Percentiles rank a stretch among this genome's conserved stretches.
Evolutionary conservation across 257 asterid species (phyloP).

Genomic region (Solanum ossicruentum): DNA sequence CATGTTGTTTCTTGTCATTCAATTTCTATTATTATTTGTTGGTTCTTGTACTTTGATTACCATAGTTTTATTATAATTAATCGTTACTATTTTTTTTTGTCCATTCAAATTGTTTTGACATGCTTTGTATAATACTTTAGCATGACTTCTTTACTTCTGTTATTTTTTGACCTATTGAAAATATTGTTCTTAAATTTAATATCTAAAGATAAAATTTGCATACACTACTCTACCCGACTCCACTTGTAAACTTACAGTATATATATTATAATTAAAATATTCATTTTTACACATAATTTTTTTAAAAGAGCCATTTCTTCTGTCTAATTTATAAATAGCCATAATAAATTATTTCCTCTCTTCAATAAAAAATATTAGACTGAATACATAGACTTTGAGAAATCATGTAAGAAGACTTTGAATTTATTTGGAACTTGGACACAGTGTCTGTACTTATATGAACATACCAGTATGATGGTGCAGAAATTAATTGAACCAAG

Average conservation of each 20-base stretch:
- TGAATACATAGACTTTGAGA: background rate
- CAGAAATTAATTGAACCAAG: background rate
- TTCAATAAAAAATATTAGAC: too few species aligned
- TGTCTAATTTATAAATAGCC: background rate
- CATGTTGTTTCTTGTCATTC: background rate
- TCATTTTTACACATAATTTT: background rate
- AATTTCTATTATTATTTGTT: background rate
- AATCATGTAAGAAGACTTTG: background rate
- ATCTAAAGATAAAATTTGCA: rapidly evolving
- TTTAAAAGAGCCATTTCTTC: too few species aligned
- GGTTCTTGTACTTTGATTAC: background rate
- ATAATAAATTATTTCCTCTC: background rate
- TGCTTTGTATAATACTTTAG: background rate
- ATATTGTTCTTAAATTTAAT: too few species aligned
- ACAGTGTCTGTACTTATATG: background rate
- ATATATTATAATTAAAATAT: background rate
- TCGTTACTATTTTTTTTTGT: background rate
- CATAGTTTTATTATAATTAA: background rate
- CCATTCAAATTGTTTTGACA: background rate
- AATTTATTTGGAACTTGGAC: background rate
- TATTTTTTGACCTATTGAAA: too few species aligned
- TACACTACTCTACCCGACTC: too few species aligned
- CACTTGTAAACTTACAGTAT: background rate
- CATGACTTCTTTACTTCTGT: background rate
- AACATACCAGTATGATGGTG: background rate